Percentiles rank a stretch among this genome's conserved stretches.
phyloP scores from a whole-genome alignment of 345 rosid genomes.

The Linum trigynum region DNA sequence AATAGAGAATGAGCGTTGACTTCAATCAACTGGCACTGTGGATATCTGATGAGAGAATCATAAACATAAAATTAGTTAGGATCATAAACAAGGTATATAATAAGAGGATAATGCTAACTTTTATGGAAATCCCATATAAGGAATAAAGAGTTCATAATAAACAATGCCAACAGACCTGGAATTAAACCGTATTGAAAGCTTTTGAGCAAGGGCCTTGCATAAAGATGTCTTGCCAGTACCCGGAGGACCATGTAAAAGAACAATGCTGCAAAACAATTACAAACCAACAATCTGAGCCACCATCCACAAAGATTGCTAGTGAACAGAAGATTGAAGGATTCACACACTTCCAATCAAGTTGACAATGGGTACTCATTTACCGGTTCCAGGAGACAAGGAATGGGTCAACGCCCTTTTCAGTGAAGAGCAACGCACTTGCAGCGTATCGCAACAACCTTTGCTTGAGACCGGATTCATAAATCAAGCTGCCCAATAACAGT shows the following conservation, averaged over 20 bases:
- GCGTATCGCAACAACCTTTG: slow-evolving; percentile 82
- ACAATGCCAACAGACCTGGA: slow-evolving; percentile 44
- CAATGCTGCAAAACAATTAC: slow-evolving; percentile 44
- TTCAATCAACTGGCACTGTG: slow-evolving; percentile 85
- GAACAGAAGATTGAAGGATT: background rate
- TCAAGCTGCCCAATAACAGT: slow-evolving; percentile 49
- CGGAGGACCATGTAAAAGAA: slow-evolving; percentile 97
- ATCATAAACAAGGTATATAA: background rate
- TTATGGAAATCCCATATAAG: background rate
- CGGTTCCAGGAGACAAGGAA: slow-evolving; percentile 93
- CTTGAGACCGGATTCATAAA: slow-evolving; percentile 89
- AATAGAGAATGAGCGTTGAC: slow-evolving; percentile 98
- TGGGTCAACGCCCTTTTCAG: slow-evolving; percentile 85
- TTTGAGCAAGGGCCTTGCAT: slow-evolving; percentile 96
- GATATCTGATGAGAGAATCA: slow-evolving; percentile 47
- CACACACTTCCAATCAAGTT: background rate
- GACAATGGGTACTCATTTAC: slow-evolving; percentile 29
- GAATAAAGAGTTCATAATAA: background rate
- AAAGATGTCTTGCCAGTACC: slow-evolving; percentile 97
- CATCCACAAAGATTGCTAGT: background rate
- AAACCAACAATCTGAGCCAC: background rate
- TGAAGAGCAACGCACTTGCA: slow-evolving; percentile 82
- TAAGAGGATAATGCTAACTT: background rate
- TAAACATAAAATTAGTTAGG: slow-evolving; percentile 6
- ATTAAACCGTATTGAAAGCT: slow-evolving; percentile 75